These are phyloP conservation scores for Megacollybia marginata DNA, from an alignment of 768 basidiomycete genomes.

Conservation along the genomic window DNA sequence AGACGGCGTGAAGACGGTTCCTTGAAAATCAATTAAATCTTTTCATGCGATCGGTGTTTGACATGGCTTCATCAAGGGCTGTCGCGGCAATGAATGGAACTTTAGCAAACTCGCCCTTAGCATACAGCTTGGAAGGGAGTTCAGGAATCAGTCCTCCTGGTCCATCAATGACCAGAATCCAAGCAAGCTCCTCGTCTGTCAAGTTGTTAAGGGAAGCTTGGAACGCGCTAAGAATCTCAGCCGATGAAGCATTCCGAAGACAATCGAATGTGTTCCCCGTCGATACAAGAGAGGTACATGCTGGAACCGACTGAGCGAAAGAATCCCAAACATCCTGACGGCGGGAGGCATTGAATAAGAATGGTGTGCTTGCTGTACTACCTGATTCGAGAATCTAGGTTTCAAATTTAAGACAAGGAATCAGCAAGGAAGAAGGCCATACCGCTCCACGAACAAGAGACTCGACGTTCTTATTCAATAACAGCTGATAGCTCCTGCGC, in stretches of 20 bases:
- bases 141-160: conserved; percentile 7
- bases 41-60: background rate
- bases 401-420: background rate
- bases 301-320: conserved; percentile 5
- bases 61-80: conserved; percentile 8
- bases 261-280: too few relatives aligned
- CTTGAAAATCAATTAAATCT: background rate
- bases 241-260: background rate
- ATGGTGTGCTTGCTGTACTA: conserved; percentile 4
- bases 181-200: conserved; percentile 1
- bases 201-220: background rate
- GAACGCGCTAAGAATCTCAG: background rate
- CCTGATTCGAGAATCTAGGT: conserved; percentile 10
- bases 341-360: background rate
- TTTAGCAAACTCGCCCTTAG: background rate
- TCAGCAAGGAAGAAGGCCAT: background rate
- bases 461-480: conserved; percentile 8
- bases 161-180: conserved; percentile 6
- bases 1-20: conserved; percentile 1
- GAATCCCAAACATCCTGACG: conserved; percentile 3
- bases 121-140: conserved; percentile 2
- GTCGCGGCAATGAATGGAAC: conserved; percentile 9
- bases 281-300: background rate
- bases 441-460: conserved; percentile 3
- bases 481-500: conserved; percentile 26